A percentile compares a stretch with the other conserved stretches of the same genome.
These are phyloP conservation scores for Eucalyptus cloeziana DNA, from an alignment of 345 rosid species.

Conservation along the genomic window DNA sequence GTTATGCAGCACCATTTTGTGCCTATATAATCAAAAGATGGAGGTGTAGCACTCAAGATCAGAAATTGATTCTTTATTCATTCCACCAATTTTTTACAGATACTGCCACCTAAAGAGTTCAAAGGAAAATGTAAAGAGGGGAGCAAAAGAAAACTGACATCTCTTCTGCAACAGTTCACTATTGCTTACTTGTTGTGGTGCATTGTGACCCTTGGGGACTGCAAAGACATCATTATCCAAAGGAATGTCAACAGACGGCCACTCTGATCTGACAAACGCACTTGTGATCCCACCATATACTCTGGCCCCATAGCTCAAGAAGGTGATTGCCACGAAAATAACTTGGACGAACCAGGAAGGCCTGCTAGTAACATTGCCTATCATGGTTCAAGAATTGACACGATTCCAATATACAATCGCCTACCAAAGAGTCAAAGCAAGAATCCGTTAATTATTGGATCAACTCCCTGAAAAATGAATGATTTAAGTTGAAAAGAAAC, in stretches of 20 bases:
- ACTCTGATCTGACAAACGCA: constrained; percentile 55
- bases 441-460: neutral
- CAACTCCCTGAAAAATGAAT: neutral
- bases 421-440: neutral
- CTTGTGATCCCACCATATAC: constrained; percentile 66
- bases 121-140: neutral
- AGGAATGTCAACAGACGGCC: constrained; percentile 85
- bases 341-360: neutral
- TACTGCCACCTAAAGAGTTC: neutral
- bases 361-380: neutral
- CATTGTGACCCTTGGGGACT: constrained; percentile 68
- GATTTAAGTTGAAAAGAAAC: neutral
- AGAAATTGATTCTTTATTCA: neutral
- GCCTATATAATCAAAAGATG: neutral
- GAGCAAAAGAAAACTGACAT: neutral
- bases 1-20: neutral
- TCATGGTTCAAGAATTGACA: neutral
- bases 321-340: constrained; percentile 5
- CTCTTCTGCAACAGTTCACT: neutral
- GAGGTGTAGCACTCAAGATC: neutral
- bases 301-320: constrained; percentile 10
- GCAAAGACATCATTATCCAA: constrained; percentile 57
- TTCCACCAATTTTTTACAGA: neutral
- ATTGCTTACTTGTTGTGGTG: constrained; percentile 78
- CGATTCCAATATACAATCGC: neutral